Base-by-base conservation (phyloP, 164 flowering plant genomes). In the Chimonanthus praecox region DNA sequence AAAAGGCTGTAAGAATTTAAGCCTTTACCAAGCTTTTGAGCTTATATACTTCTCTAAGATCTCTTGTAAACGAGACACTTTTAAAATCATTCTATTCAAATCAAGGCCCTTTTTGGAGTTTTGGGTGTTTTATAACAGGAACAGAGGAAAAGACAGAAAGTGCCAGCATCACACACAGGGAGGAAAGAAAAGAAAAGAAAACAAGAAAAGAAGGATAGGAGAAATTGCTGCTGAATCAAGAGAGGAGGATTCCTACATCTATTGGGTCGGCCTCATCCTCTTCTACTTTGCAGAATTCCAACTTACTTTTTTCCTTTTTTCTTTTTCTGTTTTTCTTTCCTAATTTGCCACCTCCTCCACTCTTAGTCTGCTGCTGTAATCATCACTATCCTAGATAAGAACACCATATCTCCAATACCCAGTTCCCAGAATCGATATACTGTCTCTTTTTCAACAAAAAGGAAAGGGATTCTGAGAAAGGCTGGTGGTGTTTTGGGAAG, bases 121-220 rank as follows among this genome's bases (percentile, higher is more conserved):
- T 84, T 85, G 91, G 91, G 90, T 83, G 83, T 85, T 77, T 85
- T 82, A 80, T 85, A 76, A 83, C 82, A 83, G 80, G 72, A 79
- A 78, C 80, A 82, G 81, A 82, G 78, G 83, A 83, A 87, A 85
- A 76, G 88, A 84, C 89, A 87, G 79, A 88, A 90, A 90, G 88
- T 83, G 77, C 80, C 79, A 73, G 79, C 80, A 76, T 81, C 86
- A 80, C 4, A 4, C 60, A 10, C 3, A 54, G 16, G 60, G 60
- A 10, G 6, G 60, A 54, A n/a, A 54, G 16, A n/a, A 10, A 54
- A 9, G 10, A 51, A 5, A 54, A 9, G 16, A 5, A 49, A 69
- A 20, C 18, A 6, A 50, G 58, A n/a, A 54, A 16, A 67, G 18
- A 21, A 21, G 48, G 47, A 60, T 49, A 61, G 61, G 70, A 58